These are phyloP conservation scores for Tilletia indica DNA, from an alignment of 1,284 basidiomycete species.

Conservation along the genomic window DNA sequence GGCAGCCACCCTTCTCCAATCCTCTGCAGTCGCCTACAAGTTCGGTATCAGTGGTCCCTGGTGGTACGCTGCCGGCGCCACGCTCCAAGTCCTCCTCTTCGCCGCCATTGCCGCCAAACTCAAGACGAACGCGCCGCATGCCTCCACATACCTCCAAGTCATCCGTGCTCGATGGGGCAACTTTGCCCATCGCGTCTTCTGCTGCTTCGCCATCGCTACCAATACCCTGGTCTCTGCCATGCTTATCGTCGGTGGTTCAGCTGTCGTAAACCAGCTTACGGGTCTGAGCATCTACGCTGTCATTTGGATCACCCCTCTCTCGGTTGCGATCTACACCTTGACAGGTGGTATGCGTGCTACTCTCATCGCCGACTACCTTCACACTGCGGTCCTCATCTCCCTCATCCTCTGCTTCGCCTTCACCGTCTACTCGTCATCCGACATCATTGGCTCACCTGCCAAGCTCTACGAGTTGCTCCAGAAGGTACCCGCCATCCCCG, in stretches of 20 bases:
- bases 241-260: constrained; percentile 50
- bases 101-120: constrained; percentile 59
- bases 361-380: constrained; percentile 51
- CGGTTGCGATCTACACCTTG: constrained; percentile 47
- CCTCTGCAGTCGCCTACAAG: constrained; percentile 72
- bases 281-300: constrained; percentile 44
- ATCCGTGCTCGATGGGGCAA: constrained; percentile 72
- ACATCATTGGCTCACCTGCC: constrained; percentile 39
- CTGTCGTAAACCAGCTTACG: constrained; percentile 62
- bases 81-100: constrained; percentile 71
- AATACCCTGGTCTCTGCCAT: constrained; percentile 59
- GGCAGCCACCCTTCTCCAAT: constrained; percentile 64
- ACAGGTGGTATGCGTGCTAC: constrained; percentile 52
- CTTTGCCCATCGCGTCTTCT: constrained; percentile 70
- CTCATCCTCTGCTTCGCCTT: constrained; percentile 62
- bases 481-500: constrained; percentile 59
- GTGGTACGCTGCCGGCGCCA: constrained; percentile 54
- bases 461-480: constrained; percentile 61
- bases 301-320: constrained; percentile 48
- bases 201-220: constrained; percentile 74
- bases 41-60: constrained; percentile 61
- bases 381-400: constrained; percentile 47
- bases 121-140: constrained; percentile 65
- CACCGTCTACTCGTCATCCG: constrained; percentile 69
- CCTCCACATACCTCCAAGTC: constrained; percentile 68